These are phyloP conservation scores for Myrica gale DNA, from an alignment of 306 rosid genomes.

Conservation along the genomic window DNA sequence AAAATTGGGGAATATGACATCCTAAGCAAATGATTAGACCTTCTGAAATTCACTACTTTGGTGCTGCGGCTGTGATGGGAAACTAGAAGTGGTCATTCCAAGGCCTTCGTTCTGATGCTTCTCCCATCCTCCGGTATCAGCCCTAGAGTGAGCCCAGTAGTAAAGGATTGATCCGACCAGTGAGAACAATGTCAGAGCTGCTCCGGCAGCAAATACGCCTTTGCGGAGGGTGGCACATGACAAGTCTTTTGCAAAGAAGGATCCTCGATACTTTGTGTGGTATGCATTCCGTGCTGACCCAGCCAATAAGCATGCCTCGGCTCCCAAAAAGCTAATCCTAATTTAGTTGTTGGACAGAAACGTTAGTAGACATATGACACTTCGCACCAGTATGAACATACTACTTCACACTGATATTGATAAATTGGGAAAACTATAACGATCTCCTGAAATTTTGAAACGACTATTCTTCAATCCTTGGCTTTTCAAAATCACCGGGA, in stretches of 20 bases:
- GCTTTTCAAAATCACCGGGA: background rate
- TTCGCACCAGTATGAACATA: background rate
- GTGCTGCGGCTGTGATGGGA: conserved; percentile 41
- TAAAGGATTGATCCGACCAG: conserved; percentile 60
- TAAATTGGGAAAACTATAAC: background rate
- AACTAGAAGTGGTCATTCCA: conserved; percentile 49
- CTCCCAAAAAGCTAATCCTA: conserved; percentile 83
- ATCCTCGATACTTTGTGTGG: conserved; percentile 73
- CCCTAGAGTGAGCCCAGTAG: conserved; percentile 81
- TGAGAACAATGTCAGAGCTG: conserved; percentile 77
- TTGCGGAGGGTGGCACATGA: conserved; percentile 88
- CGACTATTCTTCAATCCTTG: background rate
- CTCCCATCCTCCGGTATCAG: conserved; percentile 96
- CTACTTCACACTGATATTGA: background rate
- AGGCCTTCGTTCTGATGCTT: conserved; percentile 75
- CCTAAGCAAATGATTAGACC: conserved; percentile 26
- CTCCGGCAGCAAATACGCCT: conserved; percentile 96
- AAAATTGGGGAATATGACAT: conserved; percentile 34
- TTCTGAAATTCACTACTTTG: conserved; percentile 48
- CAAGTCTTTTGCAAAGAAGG: conserved; percentile 29
- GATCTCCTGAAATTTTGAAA: background rate
- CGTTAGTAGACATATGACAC: background rate
- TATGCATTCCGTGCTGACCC: conserved; percentile 96
- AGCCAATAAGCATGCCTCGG: conserved; percentile 87
- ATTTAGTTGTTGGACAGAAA: conserved; percentile 19